phyloP scores from a whole-genome alignment of 1,284 basidiomycete species.

The Vanrija sp. region DNA sequence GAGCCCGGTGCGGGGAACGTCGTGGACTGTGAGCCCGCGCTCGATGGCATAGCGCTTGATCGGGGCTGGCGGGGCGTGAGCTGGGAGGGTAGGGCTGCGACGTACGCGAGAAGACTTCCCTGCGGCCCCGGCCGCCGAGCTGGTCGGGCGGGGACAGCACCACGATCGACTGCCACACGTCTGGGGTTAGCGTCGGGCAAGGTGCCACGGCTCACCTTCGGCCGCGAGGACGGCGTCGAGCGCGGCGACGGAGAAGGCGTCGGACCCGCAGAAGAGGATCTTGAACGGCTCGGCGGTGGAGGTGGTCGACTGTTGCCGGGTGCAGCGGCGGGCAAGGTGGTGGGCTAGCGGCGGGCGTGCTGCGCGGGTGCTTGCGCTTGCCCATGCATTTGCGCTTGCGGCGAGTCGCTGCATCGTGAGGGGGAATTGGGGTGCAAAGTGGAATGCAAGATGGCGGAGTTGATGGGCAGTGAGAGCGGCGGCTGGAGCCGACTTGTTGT shows the following conservation, averaged over 20 bases:
- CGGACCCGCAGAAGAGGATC: conserved; percentile 51
- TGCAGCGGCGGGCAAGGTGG: too few relatives aligned
- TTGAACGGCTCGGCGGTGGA: conserved; percentile 30
- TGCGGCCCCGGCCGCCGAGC: conserved; percentile 21
- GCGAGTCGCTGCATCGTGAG: too few relatives aligned
- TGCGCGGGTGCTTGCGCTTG: too few relatives aligned
- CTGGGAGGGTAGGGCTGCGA: not conserved
- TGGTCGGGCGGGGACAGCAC: conserved; percentile 36
- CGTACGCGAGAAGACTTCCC: conserved; percentile 19
- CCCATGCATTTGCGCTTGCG: too few relatives aligned
- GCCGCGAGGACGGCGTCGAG: conserved; percentile 42
- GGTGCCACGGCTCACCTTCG: conserved; percentile 26
- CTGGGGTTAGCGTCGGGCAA: conserved; percentile 15
- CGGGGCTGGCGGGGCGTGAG: conserved; percentile 17
- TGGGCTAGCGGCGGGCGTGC: too few relatives aligned
- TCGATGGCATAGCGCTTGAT: conserved; percentile 21
- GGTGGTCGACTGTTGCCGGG: not conserved
- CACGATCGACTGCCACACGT: conserved; percentile 39
- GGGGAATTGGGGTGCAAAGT: too few relatives aligned
- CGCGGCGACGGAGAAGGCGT: conserved; percentile 47
- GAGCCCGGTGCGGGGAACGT: conserved; percentile 22
- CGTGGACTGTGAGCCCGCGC: conserved; percentile 10
- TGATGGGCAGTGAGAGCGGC: too few relatives aligned
- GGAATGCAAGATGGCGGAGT: too few relatives aligned
- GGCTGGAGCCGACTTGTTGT: too few relatives aligned